These are phyloP conservation scores for Raphanus hybrid DNA, from an alignment of 441 rosid species.

Conservation along the genomic window DNA sequence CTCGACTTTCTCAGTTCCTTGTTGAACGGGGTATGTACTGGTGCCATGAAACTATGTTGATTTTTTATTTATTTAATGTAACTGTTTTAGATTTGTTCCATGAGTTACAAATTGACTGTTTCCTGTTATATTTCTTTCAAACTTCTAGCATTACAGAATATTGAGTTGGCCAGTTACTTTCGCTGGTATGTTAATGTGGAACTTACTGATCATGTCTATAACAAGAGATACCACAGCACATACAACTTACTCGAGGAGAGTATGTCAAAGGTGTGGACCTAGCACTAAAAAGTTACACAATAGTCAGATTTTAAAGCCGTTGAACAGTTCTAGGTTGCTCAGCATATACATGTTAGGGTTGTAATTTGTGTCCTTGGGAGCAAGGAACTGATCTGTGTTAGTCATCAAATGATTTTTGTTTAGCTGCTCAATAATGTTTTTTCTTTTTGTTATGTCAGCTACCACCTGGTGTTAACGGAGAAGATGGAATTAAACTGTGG, in stretches of 20 bases:
- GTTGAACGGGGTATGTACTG: constrained; percentile 86
- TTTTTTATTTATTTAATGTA: constrained; percentile 9
- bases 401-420: constrained; percentile 14
- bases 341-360: constrained; percentile 4
- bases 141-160: constrained; percentile 77
- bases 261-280: constrained; percentile 71
- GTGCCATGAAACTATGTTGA: constrained; percentile 21
- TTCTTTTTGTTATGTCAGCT: constrained; percentile 54
- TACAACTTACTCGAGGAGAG: constrained; percentile 78
- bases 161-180: constrained; percentile 94
- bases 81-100: constrained; percentile 12
- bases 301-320: constrained; percentile 12
- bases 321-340: constrained; percentile 10
- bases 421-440: constrained; percentile 29
- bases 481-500: constrained; percentile 85
- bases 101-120: constrained; percentile 28
- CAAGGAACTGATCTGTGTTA: constrained; percentile 13
- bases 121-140: constrained; percentile 43
- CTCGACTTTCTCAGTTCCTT: constrained; percentile 93
- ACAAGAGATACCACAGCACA: constrained; percentile 81
- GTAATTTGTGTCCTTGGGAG: constrained; percentile 4
- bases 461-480: constrained; percentile 63
- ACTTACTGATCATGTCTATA: constrained; percentile 81
- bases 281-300: neutral
- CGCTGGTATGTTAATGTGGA: constrained; percentile 98